Percentiles rank a stretch among this genome's conserved stretches.
These are phyloP conservation scores for Actinidia polygama DNA, from an alignment of 179 eudicot species.

Conservation along the genomic window DNA sequence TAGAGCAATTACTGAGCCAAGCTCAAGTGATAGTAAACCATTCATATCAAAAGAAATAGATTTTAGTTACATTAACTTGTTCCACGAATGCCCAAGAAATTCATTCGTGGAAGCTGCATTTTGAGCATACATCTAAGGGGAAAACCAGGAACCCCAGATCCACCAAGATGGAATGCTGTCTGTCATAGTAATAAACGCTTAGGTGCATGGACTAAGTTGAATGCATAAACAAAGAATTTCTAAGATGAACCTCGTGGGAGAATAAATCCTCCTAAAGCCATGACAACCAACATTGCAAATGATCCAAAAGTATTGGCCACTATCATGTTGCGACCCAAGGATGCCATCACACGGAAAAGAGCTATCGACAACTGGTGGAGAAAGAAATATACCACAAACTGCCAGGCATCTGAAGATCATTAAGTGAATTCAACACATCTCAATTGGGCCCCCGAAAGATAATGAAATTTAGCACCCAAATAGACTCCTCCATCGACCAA, in stretches of 20 bases:
- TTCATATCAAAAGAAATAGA: neutral
- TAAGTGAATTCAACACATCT: neutral
- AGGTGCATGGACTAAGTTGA: neutral
- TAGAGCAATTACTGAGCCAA: too few relatives aligned
- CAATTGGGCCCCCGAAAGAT: neutral
- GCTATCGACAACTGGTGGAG: slow-evolving; percentile 82
- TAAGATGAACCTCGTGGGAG: slow-evolving; percentile 61
- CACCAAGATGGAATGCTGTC: slow-evolving; percentile 89
- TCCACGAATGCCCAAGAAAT: slow-evolving; percentile 88
- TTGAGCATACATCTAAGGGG: slow-evolving; percentile 98
- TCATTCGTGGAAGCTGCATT: slow-evolving; percentile 95
- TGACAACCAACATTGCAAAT: slow-evolving; percentile 77
- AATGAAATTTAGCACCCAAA: slow-evolving; percentile 52
- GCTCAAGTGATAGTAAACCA: neutral
- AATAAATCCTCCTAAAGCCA: slow-evolving; percentile 86
- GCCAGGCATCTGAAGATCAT: slow-evolving; percentile 60
- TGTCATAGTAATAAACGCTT: slow-evolving; percentile 31
- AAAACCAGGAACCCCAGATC: slow-evolving; percentile 97
- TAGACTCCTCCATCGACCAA: slow-evolving; percentile 70
- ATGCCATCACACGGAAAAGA: slow-evolving; percentile 79
- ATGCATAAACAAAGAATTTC: slow-evolving; percentile 10
- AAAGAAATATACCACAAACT: slow-evolving; percentile 64
- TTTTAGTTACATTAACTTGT: slow-evolving; percentile 51
- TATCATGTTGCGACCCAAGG: slow-evolving; percentile 74
- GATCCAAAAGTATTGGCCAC: slow-evolving; percentile 91